Evolutionary conservation across 495 filamentous ascomycete species (phyloP), one percentile per base, ranked within the genome.

Genomic region (Penicillium ucsense): DNA sequence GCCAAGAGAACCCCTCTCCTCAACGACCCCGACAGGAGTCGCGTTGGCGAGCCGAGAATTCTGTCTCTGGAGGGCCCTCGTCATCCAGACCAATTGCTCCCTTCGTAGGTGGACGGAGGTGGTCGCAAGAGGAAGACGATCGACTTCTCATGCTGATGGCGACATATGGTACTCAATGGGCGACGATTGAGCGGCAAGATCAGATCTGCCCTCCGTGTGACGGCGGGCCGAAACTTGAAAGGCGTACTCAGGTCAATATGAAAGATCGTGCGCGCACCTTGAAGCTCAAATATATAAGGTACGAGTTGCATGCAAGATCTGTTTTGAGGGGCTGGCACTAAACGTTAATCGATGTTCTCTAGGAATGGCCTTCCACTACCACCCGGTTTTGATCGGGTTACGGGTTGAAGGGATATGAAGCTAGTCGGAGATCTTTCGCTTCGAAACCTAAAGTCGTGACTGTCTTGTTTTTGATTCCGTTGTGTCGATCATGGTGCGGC

Each of bases 211-310:
- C 60, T 0, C 47, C 35, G 3, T 5, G 8, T n/a, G 38, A 48
- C 4, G 60, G 58, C 8, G 67, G 64, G 33, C 55, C 49, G 5
- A 40, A 52, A 31, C 39, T 65, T 11, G 81, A 81, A 44, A 79
- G 85, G 41, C 75, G 86, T 8, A 83, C 81, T 30, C 84, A 89
- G 54, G 83, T 89, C 0, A 82, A 90, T 52, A 59, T 90, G 6
- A 92, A 92, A 59, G 88, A 92, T 55, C 87, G 88, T 48, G 88
- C 88, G 3, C 66, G 88, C 29, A 94, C 88, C 47, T 56, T 92
- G n/a, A 53, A 58, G 33, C 51, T 53, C 5, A 46, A 40, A 30
- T 58, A 40, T 39, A 27, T 46, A 8, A 52, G 53, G 63, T 64
- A 55, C 3, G 54, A 53, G 20, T 20, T 20, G 20, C 20, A 20